Conservation (phyloP, 2,329 filamentous ascomycete genomes). For the Cladophialophora chaetospira region DNA sequence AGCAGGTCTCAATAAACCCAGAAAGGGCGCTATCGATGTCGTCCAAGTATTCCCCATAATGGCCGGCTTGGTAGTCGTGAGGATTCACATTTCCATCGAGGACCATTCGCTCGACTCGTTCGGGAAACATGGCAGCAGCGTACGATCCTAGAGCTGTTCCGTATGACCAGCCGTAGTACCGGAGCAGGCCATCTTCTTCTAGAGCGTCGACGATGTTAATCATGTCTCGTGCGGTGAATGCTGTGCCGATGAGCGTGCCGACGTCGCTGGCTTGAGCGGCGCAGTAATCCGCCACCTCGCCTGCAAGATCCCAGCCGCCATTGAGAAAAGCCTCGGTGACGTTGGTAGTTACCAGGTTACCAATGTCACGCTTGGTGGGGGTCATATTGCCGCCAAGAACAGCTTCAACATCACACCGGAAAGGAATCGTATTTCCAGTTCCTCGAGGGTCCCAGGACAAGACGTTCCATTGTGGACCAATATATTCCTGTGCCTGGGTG, state of each 20-base stretch:
- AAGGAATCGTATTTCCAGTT: constrained; percentile 36
- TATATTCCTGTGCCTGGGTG: too few species aligned
- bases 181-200: constrained; percentile 23
- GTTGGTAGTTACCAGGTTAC: constrained; percentile 13
- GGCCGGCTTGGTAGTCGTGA: neutral
- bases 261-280: neutral
- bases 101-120: constrained; percentile 16
- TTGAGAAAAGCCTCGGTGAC: constrained; percentile 19
- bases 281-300: constrained; percentile 13
- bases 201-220: constrained; percentile 11
- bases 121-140: constrained; percentile 31
- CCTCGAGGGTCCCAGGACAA: too few species aligned
- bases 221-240: constrained; percentile 50
- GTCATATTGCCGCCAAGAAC: too few species aligned
- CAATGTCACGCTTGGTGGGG: neutral
- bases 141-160: constrained; percentile 34
- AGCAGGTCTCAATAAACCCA: constrained; percentile 13
- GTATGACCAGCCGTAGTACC: constrained; percentile 39
- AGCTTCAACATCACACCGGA: neutral
- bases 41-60: neutral
- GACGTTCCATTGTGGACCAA: too few species aligned
- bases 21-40: constrained; percentile 2
- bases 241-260: constrained; percentile 39
- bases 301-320: constrained; percentile 24
- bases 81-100: constrained; percentile 13